Percentiles rank a stretch among this genome's conserved stretches.
Evolutionary conservation across 148 eudicot species (phyloP).

Genomic region (Rhododendron henanense): DNA sequence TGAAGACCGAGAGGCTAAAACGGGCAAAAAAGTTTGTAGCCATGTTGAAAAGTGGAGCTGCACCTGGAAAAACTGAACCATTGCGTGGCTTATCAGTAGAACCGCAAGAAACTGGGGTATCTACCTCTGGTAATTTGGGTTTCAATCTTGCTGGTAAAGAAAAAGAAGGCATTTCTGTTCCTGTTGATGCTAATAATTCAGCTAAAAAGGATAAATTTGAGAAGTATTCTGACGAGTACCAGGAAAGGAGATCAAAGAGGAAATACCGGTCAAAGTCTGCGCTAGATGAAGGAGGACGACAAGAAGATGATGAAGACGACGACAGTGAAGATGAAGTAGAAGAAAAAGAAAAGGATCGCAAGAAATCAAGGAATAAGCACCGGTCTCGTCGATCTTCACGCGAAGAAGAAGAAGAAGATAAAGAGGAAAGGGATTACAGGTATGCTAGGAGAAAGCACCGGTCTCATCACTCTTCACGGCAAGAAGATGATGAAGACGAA

Average conservation of each 20-base stretch:
- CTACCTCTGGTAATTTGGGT: slow-evolving; percentile 20
- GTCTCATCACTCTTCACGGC: not conserved
- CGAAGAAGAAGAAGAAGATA: not conserved
- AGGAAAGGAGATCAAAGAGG: slow-evolving; percentile 35
- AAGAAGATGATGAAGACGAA: not conserved
- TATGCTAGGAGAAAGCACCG: not conserved
- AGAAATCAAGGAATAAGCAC: slow-evolving; percentile 5
- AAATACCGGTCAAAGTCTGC: slow-evolving; percentile 61
- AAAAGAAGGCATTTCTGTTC: slow-evolving; percentile 45
- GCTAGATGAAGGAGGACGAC: slow-evolving; percentile 16
- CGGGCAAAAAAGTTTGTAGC: slow-evolving; percentile 97
- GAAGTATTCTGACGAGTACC: slow-evolving; percentile 40
- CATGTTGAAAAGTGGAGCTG: slow-evolving; percentile 67
- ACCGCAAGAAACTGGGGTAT: slow-evolving; percentile 32
- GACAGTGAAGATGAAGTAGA: not conserved
- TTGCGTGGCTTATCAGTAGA: slow-evolving; percentile 54
- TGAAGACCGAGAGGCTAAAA: slow-evolving; percentile 84
- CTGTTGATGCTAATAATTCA: slow-evolving; percentile 27
- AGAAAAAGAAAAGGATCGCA: not conserved
- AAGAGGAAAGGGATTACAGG: slow-evolving; percentile 1
- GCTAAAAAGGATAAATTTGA: slow-evolving; percentile 27
- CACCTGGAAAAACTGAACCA: slow-evolving; percentile 43
- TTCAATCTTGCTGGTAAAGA: slow-evolving; percentile 26
- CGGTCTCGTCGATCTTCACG: slow-evolving; percentile 10
- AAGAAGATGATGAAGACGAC: not conserved